Percentiles rank a stretch among this genome's conserved stretches.
phyloP scores from a whole-genome alignment of 805 yeast species.

The Yamadazyma endophytica region DNA sequence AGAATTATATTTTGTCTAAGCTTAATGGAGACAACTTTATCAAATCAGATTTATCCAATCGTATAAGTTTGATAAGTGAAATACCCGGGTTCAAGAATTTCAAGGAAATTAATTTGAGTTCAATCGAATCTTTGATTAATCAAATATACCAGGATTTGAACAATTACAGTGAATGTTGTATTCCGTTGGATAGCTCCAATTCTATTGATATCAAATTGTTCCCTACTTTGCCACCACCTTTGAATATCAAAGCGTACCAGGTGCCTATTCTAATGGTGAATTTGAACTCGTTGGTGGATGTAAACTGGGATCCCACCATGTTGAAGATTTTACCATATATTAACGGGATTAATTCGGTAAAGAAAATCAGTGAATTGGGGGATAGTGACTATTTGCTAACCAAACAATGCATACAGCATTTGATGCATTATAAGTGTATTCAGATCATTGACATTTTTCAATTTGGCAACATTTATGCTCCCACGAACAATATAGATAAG shows the following conservation, averaged over 20 bases:
- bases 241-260: conserved; percentile 70
- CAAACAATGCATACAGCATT: conserved; percentile 83
- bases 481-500: conserved; percentile 69
- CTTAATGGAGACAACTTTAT: conserved; percentile 39
- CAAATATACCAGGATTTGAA: conserved; percentile 93
- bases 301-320: conserved; percentile 98
- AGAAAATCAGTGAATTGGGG: conserved; percentile 71
- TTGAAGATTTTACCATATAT: conserved; percentile 79
- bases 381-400: conserved; percentile 77
- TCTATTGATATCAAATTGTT: conserved; percentile 91
- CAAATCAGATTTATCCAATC: conserved; percentile 16
- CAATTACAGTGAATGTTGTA: conserved; percentile 92
- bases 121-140: conserved; percentile 72
- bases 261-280: conserved; percentile 91
- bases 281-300: conserved; percentile 68
- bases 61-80: conserved; percentile 10
- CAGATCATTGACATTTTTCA: conserved; percentile 84
- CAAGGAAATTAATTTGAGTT: conserved; percentile 30
- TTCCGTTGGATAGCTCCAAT: conserved; percentile 86
- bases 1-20: conserved; percentile 67
- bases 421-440: conserved; percentile 85
- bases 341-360: conserved; percentile 82
- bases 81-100: conserved; percentile 33
- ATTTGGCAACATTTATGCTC: conserved; percentile 82
- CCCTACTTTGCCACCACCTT: conserved; percentile 81